Evolutionary conservation across 176 grass and related monocot species (phyloP), one percentile per base, ranked within the genome.

Genomic region (Metroxylon sagu): DNA sequence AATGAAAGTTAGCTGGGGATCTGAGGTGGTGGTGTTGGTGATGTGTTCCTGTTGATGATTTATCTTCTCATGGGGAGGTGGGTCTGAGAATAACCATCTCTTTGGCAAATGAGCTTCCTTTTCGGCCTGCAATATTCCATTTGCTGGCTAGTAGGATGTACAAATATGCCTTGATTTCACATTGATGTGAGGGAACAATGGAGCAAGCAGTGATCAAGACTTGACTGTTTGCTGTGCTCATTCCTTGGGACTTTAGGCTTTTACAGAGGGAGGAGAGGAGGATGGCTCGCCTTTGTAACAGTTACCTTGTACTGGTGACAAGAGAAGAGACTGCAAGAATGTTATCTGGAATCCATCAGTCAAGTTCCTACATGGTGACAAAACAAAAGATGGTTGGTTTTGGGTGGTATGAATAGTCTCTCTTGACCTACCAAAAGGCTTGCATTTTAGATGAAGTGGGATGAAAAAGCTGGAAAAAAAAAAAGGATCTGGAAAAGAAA

Each of bases 111-210:
- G 5, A 43, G 35, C 8, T 43, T 10, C 35, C 35, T 14, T 10
- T 43, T 43, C 35, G 8, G 35, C 35, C 35, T 43, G 35, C 8
- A 43, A 92, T 83, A 89, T 98, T 91, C 84, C 85, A 79, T 92
- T 83, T 98, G 87, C 85, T 98, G 88, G 84, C 87, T 92, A 81
- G 77, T 85, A 77, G 66, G 78, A 43, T 82, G 91, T 87, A 82
- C 85, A 80, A 67, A 79, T 71, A 83, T 89, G 85, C 85, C 69
- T 74, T 70, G 57, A 50, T 60, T 72, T 62, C 26, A 30, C 79
- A 75, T 74, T 78, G 93, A 98, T 92, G 88, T 92, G 93, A 98
- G 88, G 74, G 79, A 75, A 92, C 93, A 98, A 80, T 85, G 69
- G 68, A 19, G 3, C 19, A 6, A 26, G 51, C 61, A 58, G 60